phyloP scores from a whole-genome alignment of 2,329 filamentous ascomycete species.

The Tolypocladium capitatum region DNA sequence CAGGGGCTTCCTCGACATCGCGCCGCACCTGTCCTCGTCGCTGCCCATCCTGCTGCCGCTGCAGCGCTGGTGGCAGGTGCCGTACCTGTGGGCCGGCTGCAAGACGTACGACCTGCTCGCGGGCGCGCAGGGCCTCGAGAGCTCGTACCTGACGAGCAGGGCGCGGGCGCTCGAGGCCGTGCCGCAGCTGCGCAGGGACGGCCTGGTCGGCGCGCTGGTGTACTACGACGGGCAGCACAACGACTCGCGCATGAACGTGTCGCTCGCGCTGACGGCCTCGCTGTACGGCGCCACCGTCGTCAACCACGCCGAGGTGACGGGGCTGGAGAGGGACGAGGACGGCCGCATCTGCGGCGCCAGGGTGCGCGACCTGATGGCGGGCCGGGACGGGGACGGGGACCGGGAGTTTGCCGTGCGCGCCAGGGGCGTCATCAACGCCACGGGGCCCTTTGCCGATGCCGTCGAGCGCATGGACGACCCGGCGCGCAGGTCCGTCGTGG shows the following conservation, averaged over 20 bases:
- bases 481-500: slow-evolving; percentile 56
- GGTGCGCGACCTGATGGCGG: slow-evolving; percentile 42
- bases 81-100: slow-evolving; percentile 57
- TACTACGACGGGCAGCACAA: slow-evolving; percentile 86
- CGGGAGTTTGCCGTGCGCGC: slow-evolving; percentile 57
- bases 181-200: slow-evolving; percentile 62
- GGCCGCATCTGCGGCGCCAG: slow-evolving; percentile 58
- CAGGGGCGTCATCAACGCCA: slow-evolving; percentile 74
- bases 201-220: slow-evolving; percentile 63
- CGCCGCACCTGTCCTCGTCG: slow-evolving; percentile 68
- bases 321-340: slow-evolving; percentile 54
- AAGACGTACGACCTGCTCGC: slow-evolving; percentile 75
- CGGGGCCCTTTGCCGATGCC: slow-evolving; percentile 68
- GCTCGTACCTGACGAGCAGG: slow-evolving; percentile 68
- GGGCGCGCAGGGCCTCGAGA: slow-evolving; percentile 70
- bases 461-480: slow-evolving; percentile 72
- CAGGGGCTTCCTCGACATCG: slow-evolving; percentile 72
- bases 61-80: slow-evolving; percentile 72
- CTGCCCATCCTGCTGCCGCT: slow-evolving; percentile 75
- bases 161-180: slow-evolving; percentile 66
- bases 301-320: slow-evolving; percentile 70
- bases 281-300: slow-evolving; percentile 69
- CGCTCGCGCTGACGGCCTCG: slow-evolving; percentile 65
- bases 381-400: slow-evolving; percentile 43
- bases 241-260: slow-evolving; percentile 79